Percentiles rank a stretch among this genome's conserved stretches.
Conservation (phyloP, 164 flowering plant genomes). For the Annona squamosa region DNA sequence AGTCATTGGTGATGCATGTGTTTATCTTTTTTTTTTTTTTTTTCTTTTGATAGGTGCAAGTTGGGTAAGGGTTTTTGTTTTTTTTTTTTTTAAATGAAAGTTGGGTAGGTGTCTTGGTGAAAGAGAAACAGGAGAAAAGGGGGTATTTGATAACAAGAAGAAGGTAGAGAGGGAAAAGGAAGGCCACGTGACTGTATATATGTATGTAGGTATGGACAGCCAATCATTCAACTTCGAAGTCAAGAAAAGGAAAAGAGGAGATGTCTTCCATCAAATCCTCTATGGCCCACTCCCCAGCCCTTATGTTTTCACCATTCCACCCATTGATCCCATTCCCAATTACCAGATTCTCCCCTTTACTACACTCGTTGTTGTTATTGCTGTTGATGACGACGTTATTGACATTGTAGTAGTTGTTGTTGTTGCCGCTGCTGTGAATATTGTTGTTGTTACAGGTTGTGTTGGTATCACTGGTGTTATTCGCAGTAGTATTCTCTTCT, state of each 20-base stretch:
- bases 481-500: conserved; percentile 23
- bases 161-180: not conserved
- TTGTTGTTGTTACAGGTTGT: conserved; percentile 15
- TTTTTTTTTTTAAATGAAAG: not conserved
- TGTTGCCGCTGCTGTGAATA: conserved; percentile 16
- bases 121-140: not conserved
- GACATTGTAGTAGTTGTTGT: conserved; percentile 13
- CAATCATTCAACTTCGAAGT: conserved; percentile 42
- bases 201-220: not conserved
- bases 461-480: conserved; percentile 4
- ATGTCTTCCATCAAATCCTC: conserved; percentile 73
- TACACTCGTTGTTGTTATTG: conserved; percentile 24
- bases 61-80: not conserved
- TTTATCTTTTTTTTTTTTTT: not conserved
- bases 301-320: conserved; percentile 56
- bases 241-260: conserved; percentile 58
- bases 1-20: not conserved
- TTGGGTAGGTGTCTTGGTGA: not conserved
- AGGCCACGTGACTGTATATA: not conserved
- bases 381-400: conserved; percentile 14
- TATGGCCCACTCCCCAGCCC: conserved; percentile 74
- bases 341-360: conserved; percentile 7
- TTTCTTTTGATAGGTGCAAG: not conserved
- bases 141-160: conserved; percentile 5
- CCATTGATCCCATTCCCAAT: conserved; percentile 25